Conservation (phyloP, 2,329 filamentous ascomycete species). For the Thielaviopsis populi region DNA sequence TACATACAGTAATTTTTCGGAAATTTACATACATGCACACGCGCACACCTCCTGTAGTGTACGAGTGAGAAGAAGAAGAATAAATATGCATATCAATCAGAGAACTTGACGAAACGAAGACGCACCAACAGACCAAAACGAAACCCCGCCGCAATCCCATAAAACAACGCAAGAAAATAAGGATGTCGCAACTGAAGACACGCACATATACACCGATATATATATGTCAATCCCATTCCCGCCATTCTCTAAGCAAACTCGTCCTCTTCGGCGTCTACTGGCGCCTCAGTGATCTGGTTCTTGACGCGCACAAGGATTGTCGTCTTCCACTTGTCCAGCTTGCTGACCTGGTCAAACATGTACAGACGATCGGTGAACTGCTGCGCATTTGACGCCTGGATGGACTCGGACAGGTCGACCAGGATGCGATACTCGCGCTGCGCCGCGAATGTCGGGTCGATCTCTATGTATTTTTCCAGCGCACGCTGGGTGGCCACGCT, state of each 20-base stretch:
- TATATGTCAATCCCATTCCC: neutral
- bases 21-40: neutral
- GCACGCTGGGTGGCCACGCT: slow-evolving; percentile 65
- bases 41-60: too few species aligned
- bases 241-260: slow-evolving; percentile 17
- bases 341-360: slow-evolving; percentile 82
- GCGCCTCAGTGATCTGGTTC: slow-evolving; percentile 53
- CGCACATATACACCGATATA: neutral
- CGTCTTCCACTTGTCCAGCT: slow-evolving; percentile 96
- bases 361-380: slow-evolving; percentile 73
- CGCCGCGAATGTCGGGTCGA: slow-evolving; percentile 60
- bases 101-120: neutral
- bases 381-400: slow-evolving; percentile 68
- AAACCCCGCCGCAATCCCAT: neutral
- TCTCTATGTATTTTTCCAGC: slow-evolving; percentile 65
- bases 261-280: slow-evolving; percentile 25
- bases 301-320: slow-evolving; percentile 70
- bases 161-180: neutral
- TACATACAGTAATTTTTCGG: neutral
- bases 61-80: neutral
- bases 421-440: slow-evolving; percentile 74
- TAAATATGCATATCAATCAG: neutral
- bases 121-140: neutral
- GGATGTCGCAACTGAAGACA: neutral
- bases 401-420: slow-evolving; percentile 56